Conservation (phyloP, 306 rosid genomes). For the Quercus suber region DNA sequence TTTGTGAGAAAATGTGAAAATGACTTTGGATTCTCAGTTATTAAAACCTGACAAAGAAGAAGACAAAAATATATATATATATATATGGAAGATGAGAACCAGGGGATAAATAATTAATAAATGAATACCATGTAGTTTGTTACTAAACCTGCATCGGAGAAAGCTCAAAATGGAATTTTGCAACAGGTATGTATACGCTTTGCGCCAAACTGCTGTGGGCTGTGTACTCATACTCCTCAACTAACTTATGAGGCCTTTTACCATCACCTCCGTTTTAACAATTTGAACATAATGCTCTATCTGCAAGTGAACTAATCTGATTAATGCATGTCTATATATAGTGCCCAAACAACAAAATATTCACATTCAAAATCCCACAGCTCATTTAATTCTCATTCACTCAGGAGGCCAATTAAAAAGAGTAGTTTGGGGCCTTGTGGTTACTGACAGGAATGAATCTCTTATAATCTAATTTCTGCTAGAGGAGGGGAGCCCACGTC, state of each 20-base stretch:
- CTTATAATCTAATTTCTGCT: not conserved
- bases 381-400: not conserved
- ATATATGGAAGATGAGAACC: conserved; percentile 8
- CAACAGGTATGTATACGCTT: conserved; percentile 66
- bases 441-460: not conserved
- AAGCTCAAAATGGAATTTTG: conserved; percentile 89
- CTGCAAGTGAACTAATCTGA: conserved; percentile 46
- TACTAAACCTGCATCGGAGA: conserved; percentile 94
- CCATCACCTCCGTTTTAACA: conserved; percentile 81
- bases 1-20: conserved; percentile 92
- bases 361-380: not conserved
- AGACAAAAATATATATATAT: conserved; percentile 12
- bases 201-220: conserved; percentile 87
- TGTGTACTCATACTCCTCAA: conserved; percentile 95
- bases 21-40: conserved; percentile 76
- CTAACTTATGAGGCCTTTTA: conserved; percentile 47
- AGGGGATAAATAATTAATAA: not conserved
- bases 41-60: conserved; percentile 54
- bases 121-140: conserved; percentile 6
- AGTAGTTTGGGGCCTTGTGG: not conserved
- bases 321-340: not conserved
- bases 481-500: not conserved
- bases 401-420: not conserved
- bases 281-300: conserved; percentile 95
- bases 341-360: not conserved